phyloP scores from a whole-genome alignment of 1,139 yeast genomes.

The Nematodospora anomalae region DNA sequence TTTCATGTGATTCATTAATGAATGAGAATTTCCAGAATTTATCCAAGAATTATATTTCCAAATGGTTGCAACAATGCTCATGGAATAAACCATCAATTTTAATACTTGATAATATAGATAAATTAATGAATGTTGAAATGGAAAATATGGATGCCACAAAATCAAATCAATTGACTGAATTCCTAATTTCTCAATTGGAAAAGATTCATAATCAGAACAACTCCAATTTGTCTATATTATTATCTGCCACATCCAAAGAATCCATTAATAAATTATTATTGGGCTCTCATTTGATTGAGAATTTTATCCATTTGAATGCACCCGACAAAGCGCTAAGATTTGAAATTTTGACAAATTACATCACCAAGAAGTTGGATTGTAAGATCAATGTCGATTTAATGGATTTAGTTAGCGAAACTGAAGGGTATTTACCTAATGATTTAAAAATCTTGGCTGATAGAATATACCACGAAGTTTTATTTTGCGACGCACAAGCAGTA shows the following conservation, averaged over 20 bases:
- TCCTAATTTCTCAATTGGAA: constrained; percentile 38
- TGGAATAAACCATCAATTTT: constrained; percentile 83
- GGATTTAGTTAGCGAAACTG: constrained; percentile 78
- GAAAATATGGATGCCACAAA: constrained; percentile 67
- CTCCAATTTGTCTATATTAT: constrained; percentile 53
- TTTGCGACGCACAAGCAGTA: constrained; percentile 26
- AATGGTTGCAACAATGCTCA: constrained; percentile 59
- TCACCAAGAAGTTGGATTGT: constrained; percentile 33
- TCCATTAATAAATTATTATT: constrained; percentile 60
- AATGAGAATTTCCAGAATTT: constrained; percentile 51
- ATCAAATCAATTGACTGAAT: constrained; percentile 59
- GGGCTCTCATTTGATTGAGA: constrained; percentile 71
- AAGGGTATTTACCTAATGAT: constrained; percentile 88
- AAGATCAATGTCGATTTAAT: constrained; percentile 50
- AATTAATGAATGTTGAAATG: constrained; percentile 66
- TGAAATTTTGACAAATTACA: constrained; percentile 49
- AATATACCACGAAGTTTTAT: constrained; percentile 65
- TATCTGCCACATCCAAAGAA: constrained; percentile 65
- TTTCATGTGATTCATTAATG: constrained; percentile 55
- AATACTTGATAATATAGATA: constrained; percentile 79
- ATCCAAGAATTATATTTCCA: constrained; percentile 41
- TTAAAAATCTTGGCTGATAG: constrained; percentile 71
- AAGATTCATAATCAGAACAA: constrained; percentile 38
- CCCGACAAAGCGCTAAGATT: constrained; percentile 69
- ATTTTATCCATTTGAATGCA: constrained; percentile 58